A percentile compares a stretch with the other conserved stretches of the same genome.
These are phyloP conservation scores for Berkeleyomyces basicola DNA, from an alignment of 2,329 filamentous ascomycete genomes.

Conservation along the genomic window DNA sequence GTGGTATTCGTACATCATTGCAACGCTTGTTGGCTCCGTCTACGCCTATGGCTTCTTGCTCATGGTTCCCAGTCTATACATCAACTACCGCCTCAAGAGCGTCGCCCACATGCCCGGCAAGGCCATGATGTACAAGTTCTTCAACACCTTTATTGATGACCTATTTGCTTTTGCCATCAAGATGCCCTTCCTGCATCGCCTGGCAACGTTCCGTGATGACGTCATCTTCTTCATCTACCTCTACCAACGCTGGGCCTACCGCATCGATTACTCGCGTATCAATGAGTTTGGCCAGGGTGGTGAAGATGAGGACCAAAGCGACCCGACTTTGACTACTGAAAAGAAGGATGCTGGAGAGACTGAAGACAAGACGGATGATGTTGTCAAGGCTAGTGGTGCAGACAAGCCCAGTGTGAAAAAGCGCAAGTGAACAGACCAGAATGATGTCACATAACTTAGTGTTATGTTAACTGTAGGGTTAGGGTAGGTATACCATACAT, in stretches of 20 bases:
- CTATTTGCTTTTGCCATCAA: conserved; percentile 98
- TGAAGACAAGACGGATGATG: conserved; percentile 23
- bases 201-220: conserved; percentile 86
- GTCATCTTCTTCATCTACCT: conserved; percentile 97
- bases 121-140: conserved; percentile 95
- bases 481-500: background rate
- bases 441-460: background rate
- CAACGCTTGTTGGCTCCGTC: conserved; percentile 85
- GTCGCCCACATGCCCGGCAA: conserved; percentile 94
- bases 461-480: background rate
- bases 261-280: conserved; percentile 75
- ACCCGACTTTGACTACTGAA: conserved; percentile 21
- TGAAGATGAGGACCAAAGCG: conserved; percentile 52
- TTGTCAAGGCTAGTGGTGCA: conserved; percentile 31
- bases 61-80: conserved; percentile 96
- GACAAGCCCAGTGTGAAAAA: conserved; percentile 30
- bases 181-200: conserved; percentile 85
- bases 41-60: conserved; percentile 98
- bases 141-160: conserved; percentile 98
- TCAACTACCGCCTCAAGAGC: conserved; percentile 94
- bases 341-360: conserved; percentile 25
- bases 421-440: conserved; percentile 21
- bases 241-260: conserved; percentile 88
- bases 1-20: conserved; percentile 93
- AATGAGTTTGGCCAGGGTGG: conserved; percentile 98